Evolutionary conservation across 2,329 filamentous ascomycete genomes (phyloP).

Genomic region (Massarina eburnea): DNA sequence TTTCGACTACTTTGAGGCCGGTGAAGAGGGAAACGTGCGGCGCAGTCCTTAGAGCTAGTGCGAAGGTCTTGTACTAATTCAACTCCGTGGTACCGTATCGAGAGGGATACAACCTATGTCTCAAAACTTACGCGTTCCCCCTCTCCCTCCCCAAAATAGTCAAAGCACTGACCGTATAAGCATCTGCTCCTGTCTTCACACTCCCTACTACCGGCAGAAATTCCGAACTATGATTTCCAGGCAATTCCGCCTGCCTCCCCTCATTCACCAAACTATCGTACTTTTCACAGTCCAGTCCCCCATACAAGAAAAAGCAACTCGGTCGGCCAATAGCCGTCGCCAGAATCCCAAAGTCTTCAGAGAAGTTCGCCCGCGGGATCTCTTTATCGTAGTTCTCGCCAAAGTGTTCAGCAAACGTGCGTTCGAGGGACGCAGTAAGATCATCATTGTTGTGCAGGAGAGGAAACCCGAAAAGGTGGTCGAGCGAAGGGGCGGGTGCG

Average conservation of each 20-base stretch:
- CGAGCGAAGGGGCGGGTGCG: constrained; percentile 48
- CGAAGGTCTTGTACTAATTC: no score
- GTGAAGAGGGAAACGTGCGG: no score
- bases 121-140: neutral
- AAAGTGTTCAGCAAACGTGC: constrained; percentile 53
- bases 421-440: constrained; percentile 47
- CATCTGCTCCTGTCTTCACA: constrained; percentile 54
- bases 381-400: constrained; percentile 41
- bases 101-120: no score
- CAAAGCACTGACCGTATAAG: constrained; percentile 55
- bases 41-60: no score
- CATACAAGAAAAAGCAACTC: constrained; percentile 59
- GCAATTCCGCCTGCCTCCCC: constrained; percentile 52
- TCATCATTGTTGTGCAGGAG: constrained; percentile 55
- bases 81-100: no score
- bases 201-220: constrained; percentile 65
- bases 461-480: constrained; percentile 46
- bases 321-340: constrained; percentile 54
- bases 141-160: constrained; percentile 42
- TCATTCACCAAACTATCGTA: constrained; percentile 55
- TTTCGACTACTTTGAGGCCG: no score
- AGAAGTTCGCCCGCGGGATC: constrained; percentile 48
- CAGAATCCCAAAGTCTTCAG: constrained; percentile 62
- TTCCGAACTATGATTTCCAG: constrained; percentile 61
- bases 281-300: constrained; percentile 52